Conservation (phyloP, 441 rosid genomes). For the Lagerstroemia fauriei region DNA sequence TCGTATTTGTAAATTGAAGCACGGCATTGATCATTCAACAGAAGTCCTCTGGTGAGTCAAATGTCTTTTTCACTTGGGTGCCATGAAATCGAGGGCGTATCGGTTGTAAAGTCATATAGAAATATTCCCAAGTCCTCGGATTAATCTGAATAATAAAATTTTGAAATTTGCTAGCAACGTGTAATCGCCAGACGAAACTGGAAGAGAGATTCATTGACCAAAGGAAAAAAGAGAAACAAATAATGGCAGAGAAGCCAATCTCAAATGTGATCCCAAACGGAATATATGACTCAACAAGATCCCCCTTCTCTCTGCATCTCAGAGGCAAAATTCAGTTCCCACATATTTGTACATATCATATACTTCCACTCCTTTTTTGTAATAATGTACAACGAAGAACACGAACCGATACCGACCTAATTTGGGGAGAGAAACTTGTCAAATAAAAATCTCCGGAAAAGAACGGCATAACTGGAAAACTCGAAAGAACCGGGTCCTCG, state of each 20-base stretch:
- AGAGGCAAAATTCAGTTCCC: slow-evolving; percentile 43
- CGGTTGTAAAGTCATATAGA: not conserved
- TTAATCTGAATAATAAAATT: not conserved
- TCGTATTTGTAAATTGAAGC: too few relatives aligned
- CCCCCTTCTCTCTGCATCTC: slow-evolving; percentile 1
- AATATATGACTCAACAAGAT: not conserved
- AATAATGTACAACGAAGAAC: slow-evolving; percentile 6
- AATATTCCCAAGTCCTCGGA: not conserved
- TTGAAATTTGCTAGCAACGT: not conserved
- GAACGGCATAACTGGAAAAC: not conserved
- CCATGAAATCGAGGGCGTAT: not conserved
- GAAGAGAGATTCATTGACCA: too few relatives aligned
- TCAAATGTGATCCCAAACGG: not conserved
- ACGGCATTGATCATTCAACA: too few relatives aligned
- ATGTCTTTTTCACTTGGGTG: not conserved
- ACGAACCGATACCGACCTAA: slow-evolving; percentile 28
- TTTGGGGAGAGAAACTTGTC: slow-evolving; percentile 22
- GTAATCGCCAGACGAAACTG: too few relatives aligned
- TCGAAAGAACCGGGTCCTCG: not conserved
- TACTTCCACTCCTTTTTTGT: not conserved
- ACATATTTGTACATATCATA: slow-evolving; percentile 36
- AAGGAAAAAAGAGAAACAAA: not conserved
- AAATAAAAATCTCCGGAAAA: slow-evolving; percentile 15
- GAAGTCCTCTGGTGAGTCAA: too few relatives aligned
- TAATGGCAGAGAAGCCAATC: not conserved